phyloP scores from a whole-genome alignment of 2,329 filamentous ascomycete species.

The Chalaropsis ovoidea region DNA sequence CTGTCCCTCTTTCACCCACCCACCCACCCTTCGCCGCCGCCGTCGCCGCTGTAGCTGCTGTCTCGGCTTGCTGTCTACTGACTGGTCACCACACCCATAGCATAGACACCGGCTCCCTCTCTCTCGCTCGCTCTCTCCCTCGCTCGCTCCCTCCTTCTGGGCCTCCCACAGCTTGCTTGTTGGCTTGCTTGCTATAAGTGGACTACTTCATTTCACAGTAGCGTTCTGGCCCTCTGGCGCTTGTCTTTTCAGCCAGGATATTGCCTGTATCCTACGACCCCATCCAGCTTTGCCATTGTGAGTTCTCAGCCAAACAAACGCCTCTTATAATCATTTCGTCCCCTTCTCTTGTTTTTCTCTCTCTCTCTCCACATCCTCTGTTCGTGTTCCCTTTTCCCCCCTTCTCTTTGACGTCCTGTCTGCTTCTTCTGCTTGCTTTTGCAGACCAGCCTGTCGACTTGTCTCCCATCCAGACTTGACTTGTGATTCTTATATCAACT shows the following conservation, averaged over 20 bases:
- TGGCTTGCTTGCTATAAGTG: not conserved
- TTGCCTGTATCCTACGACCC: not conserved
- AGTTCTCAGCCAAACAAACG: not conserved
- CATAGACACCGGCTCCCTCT: no score
- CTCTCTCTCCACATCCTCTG: not conserved
- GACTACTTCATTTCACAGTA: not conserved
- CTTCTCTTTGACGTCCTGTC: not conserved
- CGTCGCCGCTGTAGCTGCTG: not conserved
- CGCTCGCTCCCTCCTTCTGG: not conserved
- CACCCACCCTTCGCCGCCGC: no score
- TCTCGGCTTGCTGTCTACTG: not conserved
- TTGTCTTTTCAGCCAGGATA: slow-evolving; percentile 2
- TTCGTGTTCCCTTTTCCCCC: not conserved
- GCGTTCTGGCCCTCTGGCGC: not conserved
- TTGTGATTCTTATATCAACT: not conserved
- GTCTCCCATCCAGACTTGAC: not conserved
- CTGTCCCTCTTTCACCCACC: not conserved
- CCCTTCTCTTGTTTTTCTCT: not conserved
- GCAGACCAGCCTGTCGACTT: not conserved
- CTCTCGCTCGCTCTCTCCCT: not conserved
- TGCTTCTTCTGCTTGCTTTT: not conserved
- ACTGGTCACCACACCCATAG: no score
- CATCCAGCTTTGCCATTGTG: not conserved
- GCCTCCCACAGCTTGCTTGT: not conserved
- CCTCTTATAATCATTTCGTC: not conserved